Evolutionary conservation across 2,329 filamentous ascomycete genomes (phyloP).

Genomic region (Bipolaris cookei): DNA sequence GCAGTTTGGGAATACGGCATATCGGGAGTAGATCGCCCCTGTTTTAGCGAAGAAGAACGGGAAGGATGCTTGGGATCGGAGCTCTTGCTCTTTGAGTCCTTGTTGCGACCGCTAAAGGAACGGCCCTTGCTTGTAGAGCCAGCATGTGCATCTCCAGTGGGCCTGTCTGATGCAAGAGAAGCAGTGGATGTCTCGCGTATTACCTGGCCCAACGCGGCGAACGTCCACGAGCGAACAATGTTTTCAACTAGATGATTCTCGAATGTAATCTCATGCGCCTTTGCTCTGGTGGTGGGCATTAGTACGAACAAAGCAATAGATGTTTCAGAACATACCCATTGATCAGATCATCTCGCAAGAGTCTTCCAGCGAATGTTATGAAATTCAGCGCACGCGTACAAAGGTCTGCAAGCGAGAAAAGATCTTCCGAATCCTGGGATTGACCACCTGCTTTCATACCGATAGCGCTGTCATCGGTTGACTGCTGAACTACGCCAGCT

Average conservation of each 20-base stretch:
- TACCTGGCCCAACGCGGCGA: slow-evolving; percentile 76
- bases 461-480: slow-evolving; percentile 41
- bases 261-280: slow-evolving; percentile 32
- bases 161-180: slow-evolving; percentile 66
- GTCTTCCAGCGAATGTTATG: slow-evolving; percentile 77
- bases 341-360: slow-evolving; percentile 78
- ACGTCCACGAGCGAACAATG: slow-evolving; percentile 78
- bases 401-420: slow-evolving; percentile 82
- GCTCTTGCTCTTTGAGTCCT: slow-evolving; percentile 68
- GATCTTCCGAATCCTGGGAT: slow-evolving; percentile 70
- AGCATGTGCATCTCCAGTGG: slow-evolving; percentile 29
- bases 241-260: slow-evolving; percentile 69
- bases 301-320: slow-evolving; percentile 9
- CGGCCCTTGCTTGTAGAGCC: slow-evolving; percentile 55
- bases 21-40: slow-evolving; percentile 40
- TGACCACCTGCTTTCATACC: slow-evolving; percentile 32
- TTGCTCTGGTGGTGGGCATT: slow-evolving; percentile 37
- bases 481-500: slow-evolving; percentile 33
- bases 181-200: slow-evolving; percentile 76
- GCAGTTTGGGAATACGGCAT: slow-evolving; percentile 42
- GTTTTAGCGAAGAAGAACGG: slow-evolving; percentile 65
- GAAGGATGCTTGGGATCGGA: slow-evolving; percentile 73
- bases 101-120: slow-evolving; percentile 55
- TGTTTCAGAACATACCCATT: slow-evolving; percentile 57
- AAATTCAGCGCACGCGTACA: slow-evolving; percentile 84